These are phyloP conservation scores for Hamamelis virginiana DNA, from an alignment of 164 flowering plant species.

Conservation along the genomic window DNA sequence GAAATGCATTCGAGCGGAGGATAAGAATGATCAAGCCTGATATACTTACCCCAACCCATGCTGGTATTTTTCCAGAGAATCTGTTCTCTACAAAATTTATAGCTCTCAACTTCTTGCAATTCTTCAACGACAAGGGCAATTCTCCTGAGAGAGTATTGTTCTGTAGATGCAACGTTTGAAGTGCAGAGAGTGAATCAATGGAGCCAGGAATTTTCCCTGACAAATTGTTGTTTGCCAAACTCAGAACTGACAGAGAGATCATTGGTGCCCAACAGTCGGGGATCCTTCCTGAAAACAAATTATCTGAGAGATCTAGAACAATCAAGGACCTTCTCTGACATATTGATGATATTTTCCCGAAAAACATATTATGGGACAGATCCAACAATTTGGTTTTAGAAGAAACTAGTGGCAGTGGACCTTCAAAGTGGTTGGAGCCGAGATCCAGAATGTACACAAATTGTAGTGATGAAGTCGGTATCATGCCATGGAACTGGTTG, in stretches of 20 bases:
- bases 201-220: constrained; percentile 17
- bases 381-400: neutral
- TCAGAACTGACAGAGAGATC: neutral
- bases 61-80: constrained; percentile 5
- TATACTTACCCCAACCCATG: constrained; percentile 14
- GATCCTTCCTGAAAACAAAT: constrained; percentile 14
- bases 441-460: neutral
- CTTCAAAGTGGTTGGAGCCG: constrained; percentile 3
- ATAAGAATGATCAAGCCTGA: neutral
- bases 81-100: constrained; percentile 2
- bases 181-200: neutral
- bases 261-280: constrained; percentile 12
- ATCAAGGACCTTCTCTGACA: neutral
- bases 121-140: neutral
- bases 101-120: neutral
- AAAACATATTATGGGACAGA: constrained; percentile 12
- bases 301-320: constrained; percentile 12
- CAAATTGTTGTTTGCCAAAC: constrained; percentile 15
- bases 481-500: neutral
- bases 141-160: neutral
- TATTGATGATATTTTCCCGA: neutral
- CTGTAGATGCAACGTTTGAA: neutral
- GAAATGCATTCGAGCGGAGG: neutral
- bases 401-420: neutral
- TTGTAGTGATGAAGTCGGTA: neutral